These are phyloP conservation scores for Termitomyces sp. DNA, from an alignment of 768 basidiomycete genomes.

Conservation along the genomic window DNA sequence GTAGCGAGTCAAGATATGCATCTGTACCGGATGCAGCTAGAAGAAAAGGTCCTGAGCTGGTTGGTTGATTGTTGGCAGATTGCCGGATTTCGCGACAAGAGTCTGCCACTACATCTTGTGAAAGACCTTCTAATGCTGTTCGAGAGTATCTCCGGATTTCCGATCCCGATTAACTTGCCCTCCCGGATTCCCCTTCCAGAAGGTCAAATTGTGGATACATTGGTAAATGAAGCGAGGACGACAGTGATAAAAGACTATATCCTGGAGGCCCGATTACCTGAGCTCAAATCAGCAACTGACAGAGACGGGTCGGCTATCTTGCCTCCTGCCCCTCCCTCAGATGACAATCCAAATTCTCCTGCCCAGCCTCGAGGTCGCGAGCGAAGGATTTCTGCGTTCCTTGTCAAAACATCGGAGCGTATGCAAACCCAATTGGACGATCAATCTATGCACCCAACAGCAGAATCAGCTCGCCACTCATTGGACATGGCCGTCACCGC, in stretches of 20 bases:
- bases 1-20: constrained; percentile 80
- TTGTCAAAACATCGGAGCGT: constrained; percentile 61
- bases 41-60: constrained; percentile 86
- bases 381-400: constrained; percentile 57
- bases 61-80: constrained; percentile 69
- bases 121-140: constrained; percentile 65
- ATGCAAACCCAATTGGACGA: constrained; percentile 49
- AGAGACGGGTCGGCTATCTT: not conserved
- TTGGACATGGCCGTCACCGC: constrained; percentile 70
- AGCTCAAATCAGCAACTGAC: constrained; percentile 23
- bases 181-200: constrained; percentile 65
- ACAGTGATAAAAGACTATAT: constrained; percentile 68
- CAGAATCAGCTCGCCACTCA: constrained; percentile 62
- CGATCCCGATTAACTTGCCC: constrained; percentile 42
- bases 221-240: constrained; percentile 58
- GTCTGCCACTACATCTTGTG: constrained; percentile 52
- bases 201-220: constrained; percentile 57
- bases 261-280: constrained; percentile 61
- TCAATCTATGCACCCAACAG: constrained; percentile 41
- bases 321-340: constrained; percentile 1
- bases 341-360: constrained; percentile 29
- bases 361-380: constrained; percentile 56
- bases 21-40: constrained; percentile 81
- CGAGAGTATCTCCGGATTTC: constrained; percentile 59
- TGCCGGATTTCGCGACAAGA: constrained; percentile 31